Evolutionary conservation across 2,329 filamentous ascomycete genomes (phyloP).

Genomic region (Arthrinium puccinioides): DNA sequence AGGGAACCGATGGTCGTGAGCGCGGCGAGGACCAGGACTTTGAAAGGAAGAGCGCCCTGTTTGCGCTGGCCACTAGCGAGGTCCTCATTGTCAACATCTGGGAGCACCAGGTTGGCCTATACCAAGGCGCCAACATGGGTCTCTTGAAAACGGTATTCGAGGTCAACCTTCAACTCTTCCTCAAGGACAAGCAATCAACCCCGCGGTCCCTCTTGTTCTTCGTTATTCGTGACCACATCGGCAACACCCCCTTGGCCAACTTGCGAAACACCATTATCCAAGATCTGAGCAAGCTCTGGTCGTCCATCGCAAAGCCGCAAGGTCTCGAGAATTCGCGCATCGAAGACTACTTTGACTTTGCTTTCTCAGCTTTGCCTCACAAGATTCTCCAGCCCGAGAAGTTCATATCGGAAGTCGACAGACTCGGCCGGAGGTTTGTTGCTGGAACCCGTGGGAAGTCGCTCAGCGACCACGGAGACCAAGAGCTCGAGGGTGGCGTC

Average conservation of each 20-base stretch:
- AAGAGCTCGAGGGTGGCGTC: constrained; percentile 69
- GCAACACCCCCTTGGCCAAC: constrained; percentile 83
- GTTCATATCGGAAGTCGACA: constrained; percentile 73
- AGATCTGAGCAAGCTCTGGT: constrained; percentile 89
- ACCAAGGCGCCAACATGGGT: constrained; percentile 98
- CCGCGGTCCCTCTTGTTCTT: constrained; percentile 94
- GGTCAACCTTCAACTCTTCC: constrained; percentile 92
- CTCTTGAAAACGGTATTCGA: constrained; percentile 98
- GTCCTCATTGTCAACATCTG: constrained; percentile 98
- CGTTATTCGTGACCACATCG: constrained; percentile 95
- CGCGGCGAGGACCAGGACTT: constrained; percentile 98
- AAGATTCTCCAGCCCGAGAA: constrained; percentile 94
- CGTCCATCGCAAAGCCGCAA: constrained; percentile 81
- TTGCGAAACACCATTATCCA: constrained; percentile 84
- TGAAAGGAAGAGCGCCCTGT: constrained; percentile 94
- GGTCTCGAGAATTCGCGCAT: constrained; percentile 85
- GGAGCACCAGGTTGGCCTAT: constrained; percentile 97
- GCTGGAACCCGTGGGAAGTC: constrained; percentile 67
- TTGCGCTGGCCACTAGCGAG: constrained; percentile 94
- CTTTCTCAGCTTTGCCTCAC: constrained; percentile 90
- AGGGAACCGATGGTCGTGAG: constrained; percentile 94
- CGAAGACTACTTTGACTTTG: constrained; percentile 98
- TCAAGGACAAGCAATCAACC: constrained; percentile 89
- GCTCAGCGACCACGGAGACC: constrained; percentile 54
- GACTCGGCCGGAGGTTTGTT: constrained; percentile 73